These are phyloP conservation scores for Aspergillus mulundensis DNA, from an alignment of 495 filamentous ascomycete genomes.

Conservation along the genomic window DNA sequence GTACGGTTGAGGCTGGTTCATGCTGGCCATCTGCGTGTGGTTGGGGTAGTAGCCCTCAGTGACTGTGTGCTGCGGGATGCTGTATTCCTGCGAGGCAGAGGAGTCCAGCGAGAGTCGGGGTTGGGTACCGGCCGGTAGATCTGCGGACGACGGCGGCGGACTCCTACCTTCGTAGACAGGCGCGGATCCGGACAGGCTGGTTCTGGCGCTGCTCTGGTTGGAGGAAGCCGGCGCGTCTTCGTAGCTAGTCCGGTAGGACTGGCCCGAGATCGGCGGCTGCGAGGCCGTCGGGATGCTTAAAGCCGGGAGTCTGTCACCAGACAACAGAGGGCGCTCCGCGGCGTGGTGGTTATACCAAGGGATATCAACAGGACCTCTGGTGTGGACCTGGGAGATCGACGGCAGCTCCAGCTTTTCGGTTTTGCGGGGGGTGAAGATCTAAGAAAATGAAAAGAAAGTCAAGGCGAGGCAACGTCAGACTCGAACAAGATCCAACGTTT, in stretches of 20 bases:
- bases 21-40: conserved; percentile 55
- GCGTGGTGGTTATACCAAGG: conserved; percentile 73
- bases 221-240: conserved; percentile 33
- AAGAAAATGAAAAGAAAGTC: conserved; percentile 20
- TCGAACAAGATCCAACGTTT: conserved; percentile 25
- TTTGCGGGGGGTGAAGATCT: conserved; percentile 41
- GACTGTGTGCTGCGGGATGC: conserved; percentile 24
- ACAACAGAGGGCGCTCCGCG: conserved; percentile 61
- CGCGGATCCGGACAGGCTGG: conserved; percentile 37
- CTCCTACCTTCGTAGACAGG: conserved; percentile 32
- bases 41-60: conserved; percentile 39
- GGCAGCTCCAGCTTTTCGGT: conserved; percentile 99
- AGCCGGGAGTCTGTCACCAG: conserved; percentile 74
- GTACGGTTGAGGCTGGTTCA: conserved; percentile 81
- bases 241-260: conserved; percentile 51
- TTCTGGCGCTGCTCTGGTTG: conserved; percentile 32
- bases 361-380: conserved; percentile 79
- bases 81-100: conserved; percentile 30
- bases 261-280: conserved; percentile 49
- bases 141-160: conserved; percentile 31
- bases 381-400: conserved; percentile 84
- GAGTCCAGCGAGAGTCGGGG: conserved; percentile 38
- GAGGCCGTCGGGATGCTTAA: conserved; percentile 70
- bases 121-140: conserved; percentile 31
- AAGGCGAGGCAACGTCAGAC: conserved; percentile 22